Base-by-base conservation (phyloP, 441 rosid species). In the Gossypium laxum region DNA sequence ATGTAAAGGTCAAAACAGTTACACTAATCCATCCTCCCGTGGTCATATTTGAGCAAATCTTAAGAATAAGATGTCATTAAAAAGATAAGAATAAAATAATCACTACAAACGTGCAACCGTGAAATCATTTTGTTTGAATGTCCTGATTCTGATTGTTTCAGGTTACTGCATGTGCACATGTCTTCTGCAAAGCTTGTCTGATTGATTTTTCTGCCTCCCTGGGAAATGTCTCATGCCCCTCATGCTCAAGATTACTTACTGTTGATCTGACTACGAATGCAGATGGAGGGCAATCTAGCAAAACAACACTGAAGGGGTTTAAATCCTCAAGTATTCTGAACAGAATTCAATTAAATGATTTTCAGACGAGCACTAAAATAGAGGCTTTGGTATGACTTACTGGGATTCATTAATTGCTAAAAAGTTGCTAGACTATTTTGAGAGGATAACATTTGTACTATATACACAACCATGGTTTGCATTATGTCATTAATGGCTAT, bases 321-420 rank as follows among this genome's bases (percentile, higher is more conserved):
- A 90, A 78, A 78, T 78, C 96, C 72, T 78, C 97, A 17, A 91
- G 97, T 82, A 92, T 94, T 79, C 74, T 94, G 52, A 94, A 90
- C 78, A 89, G 98, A 67, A 83, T 94, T 72, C 82, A 83, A 69
- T 81, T 94, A 34, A 79, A 85, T 48, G 87, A 90, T 63, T 94
- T 94, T 78, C 96, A 91, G 85, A 87, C 97, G n/a, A 94, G 98
- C 85, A 94, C 98, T 64, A 94, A 94, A 83, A 91, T 94, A 69
- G 98, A 94, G 79, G 98, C 98, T 72, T 83, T 94, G 96, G 98
- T 94, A 85, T 65, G 88, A 71, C n/a, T 55, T 72, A 4, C 45
- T 59, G 22, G 19, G 34, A 71, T 43, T 59, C 41, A 65, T 52
- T 1, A 50, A 28, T 43, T 45, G 45, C 50, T 43, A 47, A 63